phyloP scores from a whole-genome alignment of 148 eudicot genomes.

The Dianthus caryophyllus region DNA sequence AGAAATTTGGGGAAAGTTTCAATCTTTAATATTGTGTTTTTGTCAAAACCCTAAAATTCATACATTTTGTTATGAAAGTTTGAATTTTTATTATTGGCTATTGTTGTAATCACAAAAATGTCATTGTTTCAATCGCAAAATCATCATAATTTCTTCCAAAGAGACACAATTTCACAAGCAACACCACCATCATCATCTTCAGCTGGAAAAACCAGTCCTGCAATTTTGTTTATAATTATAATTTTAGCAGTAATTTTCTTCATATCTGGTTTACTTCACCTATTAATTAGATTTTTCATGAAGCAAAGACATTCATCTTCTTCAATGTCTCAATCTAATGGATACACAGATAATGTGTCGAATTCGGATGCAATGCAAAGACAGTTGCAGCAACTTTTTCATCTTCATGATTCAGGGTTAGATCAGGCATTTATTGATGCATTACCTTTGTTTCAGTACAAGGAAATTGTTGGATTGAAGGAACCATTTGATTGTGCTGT shows the following conservation, averaged over 20 bases:
- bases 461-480: conserved; percentile 57
- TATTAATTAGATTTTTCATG: conserved; percentile 35
- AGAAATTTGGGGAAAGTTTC: conserved; percentile 1
- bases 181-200: conserved; percentile 28
- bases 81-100: conserved; percentile 1
- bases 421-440: conserved; percentile 82
- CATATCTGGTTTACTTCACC: conserved; percentile 47
- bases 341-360: conserved; percentile 43
- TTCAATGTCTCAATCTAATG: conserved; percentile 33
- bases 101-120: conserved; percentile 29
- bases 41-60: background rate
- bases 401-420: conserved; percentile 76
- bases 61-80: conserved; percentile 1
- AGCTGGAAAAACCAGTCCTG: conserved; percentile 41
- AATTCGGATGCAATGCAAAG: conserved; percentile 45
- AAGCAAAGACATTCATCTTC: conserved; percentile 19
- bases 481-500: conserved; percentile 93
- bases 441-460: conserved; percentile 68
- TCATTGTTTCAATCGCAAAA: conserved; percentile 25
- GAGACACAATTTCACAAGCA: conserved; percentile 30
- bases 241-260: conserved; percentile 49
- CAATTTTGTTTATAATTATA: conserved; percentile 43
- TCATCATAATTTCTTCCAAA: conserved; percentile 26
- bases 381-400: conserved; percentile 68
- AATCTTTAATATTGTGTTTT: background rate